Conservation (phyloP, 306 rosid species). For the Casuarina cunninghamiana region DNA sequence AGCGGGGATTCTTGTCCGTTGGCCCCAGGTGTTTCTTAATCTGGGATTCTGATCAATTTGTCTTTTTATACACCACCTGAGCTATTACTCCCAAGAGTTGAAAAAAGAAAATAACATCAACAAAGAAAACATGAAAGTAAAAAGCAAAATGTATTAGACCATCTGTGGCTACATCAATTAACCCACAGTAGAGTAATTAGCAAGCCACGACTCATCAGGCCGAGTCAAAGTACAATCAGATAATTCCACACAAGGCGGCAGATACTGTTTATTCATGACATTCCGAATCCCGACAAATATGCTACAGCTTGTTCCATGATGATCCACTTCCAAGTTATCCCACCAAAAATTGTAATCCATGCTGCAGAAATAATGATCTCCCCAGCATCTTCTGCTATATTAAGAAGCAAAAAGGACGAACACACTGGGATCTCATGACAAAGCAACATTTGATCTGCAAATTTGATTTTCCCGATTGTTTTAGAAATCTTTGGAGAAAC, state of each 20-base stretch:
- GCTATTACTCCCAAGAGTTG: no score
- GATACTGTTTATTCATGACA: slow-evolving; percentile 2
- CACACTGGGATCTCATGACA: slow-evolving; percentile 14
- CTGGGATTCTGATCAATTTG: no score
- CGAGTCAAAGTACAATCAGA: not conserved
- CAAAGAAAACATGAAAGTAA: no score
- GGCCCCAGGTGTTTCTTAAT: no score
- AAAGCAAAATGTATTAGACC: no score
- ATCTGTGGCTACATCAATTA: no score
- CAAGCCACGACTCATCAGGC: no score
- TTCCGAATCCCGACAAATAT: slow-evolving; percentile 2
- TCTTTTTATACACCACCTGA: no score
- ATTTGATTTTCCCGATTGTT: slow-evolving; percentile 2
- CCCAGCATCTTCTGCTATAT: slow-evolving; percentile 21
- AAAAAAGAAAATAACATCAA: no score
- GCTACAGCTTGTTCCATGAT: slow-evolving; percentile 13
- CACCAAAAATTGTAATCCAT: slow-evolving; percentile 30
- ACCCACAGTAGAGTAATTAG: no score
- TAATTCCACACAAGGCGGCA: not conserved
- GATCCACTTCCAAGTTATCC: slow-evolving; percentile 28
- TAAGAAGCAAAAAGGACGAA: slow-evolving; percentile 21
- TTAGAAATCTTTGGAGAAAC: slow-evolving; percentile 14
- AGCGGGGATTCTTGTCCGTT: no score
- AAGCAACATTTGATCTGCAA: slow-evolving; percentile 15
- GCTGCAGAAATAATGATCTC: slow-evolving; percentile 33